A percentile compares a stretch with the other conserved stretches of the same genome.
phyloP scores from a whole-genome alignment of 805 yeast species.

The Nakazawaea holstii region DNA sequence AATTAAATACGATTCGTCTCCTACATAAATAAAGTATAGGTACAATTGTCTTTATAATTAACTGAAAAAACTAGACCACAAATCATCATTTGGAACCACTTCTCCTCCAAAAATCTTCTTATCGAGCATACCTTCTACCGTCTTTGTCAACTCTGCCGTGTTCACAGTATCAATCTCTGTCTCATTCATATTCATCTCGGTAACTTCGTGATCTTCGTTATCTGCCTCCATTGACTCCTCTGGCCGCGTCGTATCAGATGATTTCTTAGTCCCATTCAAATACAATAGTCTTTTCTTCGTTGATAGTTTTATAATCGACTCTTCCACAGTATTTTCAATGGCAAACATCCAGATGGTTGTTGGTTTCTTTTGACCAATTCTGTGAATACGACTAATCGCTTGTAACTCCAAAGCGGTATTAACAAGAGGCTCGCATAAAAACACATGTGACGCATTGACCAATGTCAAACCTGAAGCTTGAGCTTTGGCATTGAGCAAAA shows the following conservation, averaged over 20 bases:
- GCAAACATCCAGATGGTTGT: conserved; percentile 94
- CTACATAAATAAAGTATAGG: conserved; percentile 25
- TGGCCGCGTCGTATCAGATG: too few species aligned
- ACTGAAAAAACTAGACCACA: conserved; percentile 58
- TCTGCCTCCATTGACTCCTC: too few species aligned
- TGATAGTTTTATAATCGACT: conserved; percentile 68
- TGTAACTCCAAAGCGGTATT: conserved; percentile 85
- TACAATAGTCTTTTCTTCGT: conserved; percentile 53
- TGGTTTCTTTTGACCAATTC: conserved; percentile 80
- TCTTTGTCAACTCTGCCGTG: conserved; percentile 49
- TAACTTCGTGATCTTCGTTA: too few species aligned
- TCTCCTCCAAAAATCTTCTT: conserved; percentile 49
- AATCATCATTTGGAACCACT: conserved; percentile 48
- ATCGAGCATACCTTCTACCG: conserved; percentile 43
- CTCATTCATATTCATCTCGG: conserved; percentile 11
- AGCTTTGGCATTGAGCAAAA: conserved; percentile 76
- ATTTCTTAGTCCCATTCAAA: conserved; percentile 22
- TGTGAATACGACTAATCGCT: conserved; percentile 85
- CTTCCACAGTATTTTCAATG: conserved; percentile 81
- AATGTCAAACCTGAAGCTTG: conserved; percentile 90
- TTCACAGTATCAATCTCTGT: conserved; percentile 40
- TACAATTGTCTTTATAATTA: conserved; percentile 19
- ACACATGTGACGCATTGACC: conserved; percentile 88
- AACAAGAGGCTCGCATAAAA: conserved; percentile 87
- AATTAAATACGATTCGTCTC: conserved; percentile 10